Conservation (phyloP, 352 stramenopile genomes). For the Globisporangium takayamanum region DNA sequence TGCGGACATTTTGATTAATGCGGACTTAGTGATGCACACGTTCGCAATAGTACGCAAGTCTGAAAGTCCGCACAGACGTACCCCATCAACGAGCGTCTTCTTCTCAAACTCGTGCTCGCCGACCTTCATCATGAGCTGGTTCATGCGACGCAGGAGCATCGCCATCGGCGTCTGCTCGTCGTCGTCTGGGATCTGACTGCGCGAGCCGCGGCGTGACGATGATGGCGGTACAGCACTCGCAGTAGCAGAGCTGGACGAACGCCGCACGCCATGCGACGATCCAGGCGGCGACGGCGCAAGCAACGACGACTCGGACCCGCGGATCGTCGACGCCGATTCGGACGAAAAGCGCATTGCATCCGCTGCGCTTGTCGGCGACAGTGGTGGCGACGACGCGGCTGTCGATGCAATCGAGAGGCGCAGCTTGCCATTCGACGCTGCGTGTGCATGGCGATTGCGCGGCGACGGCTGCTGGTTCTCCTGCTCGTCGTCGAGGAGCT, state of each 20-base stretch:
- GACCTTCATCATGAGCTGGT: slow-evolving; percentile 79
- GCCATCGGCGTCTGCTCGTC: slow-evolving; percentile 44
- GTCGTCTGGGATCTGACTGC: slow-evolving; percentile 10
- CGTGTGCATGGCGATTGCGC: slow-evolving; percentile 6
- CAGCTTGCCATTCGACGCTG: slow-evolving; percentile 3
- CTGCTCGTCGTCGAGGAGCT: slow-evolving; percentile 9
- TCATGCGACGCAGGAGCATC: slow-evolving; percentile 76
- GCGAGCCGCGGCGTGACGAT: slow-evolving; percentile 13
- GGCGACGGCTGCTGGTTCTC: slow-evolving; percentile 14
- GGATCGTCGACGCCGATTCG: slow-evolving; percentile 7
- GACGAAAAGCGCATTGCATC: slow-evolving; percentile 12
- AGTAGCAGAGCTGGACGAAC: background rate
- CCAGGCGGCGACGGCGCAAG: slow-evolving; percentile 11
- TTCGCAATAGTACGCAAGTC: background rate
- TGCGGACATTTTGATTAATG: background rate
- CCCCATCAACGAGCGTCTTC: slow-evolving; percentile 71
- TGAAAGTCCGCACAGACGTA: slow-evolving; percentile 6
- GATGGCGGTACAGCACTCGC: background rate
- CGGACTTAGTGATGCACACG: background rate
- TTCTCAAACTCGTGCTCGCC: slow-evolving; percentile 86
- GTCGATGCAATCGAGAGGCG: slow-evolving; percentile 15
- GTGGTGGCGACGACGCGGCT: slow-evolving; percentile 12
- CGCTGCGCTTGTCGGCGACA: slow-evolving; percentile 7
- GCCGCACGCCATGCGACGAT: slow-evolving; percentile 5
- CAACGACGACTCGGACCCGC: slow-evolving; percentile 10